Evolutionary conservation across 345 rosid species (phyloP), one percentile per base, ranked within the genome.

Genomic region (Mangifera indica): DNA sequence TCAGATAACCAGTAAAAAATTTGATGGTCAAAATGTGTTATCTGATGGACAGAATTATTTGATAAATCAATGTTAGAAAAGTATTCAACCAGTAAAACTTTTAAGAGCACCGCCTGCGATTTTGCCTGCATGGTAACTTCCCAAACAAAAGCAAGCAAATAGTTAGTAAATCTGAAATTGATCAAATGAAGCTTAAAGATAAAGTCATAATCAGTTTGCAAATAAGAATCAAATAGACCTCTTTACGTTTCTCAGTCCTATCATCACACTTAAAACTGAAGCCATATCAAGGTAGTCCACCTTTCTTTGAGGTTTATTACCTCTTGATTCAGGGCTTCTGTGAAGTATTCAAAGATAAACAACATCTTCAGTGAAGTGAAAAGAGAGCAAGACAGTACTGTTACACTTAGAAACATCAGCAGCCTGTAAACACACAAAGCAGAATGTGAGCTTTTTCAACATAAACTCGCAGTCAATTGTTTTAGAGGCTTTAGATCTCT

Each of bases 241-340:
- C 86, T 68, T 57, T 83, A 73, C 81, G 71, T 80, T 80, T 83
- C 69, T 83, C 78, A 44, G 86, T 83, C 49, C 86, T 79, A 61
- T 83, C 86, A 57, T 75, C 81, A 26, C 81, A 80, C 79, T 69
- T 83, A 24, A 83, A 83, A 67, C 78, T 83, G 77, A 83, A 83
- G 44, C 83, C 86, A 77, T 80, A 80, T 48, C 72, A 77, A 37
- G 83, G 83, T 60, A 77, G 83, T 29, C 61, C 60, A 56, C 83
- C 80, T 0, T 42, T 72, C 65, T 80, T 58, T 61, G 81, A 72
- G 78, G 53, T 75, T 69, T 79, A 22, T 60, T 51, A 54, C 75
- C 81, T 55, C 60, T 79, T 55, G 64, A 65, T 45, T 60, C 74
- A 48, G 76, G 71, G 69, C 77, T 80, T 75, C 81, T 74, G 57